Base-by-base conservation (phyloP, 2,329 filamentous ascomycete species). In the Dothistroma septosporum region DNA sequence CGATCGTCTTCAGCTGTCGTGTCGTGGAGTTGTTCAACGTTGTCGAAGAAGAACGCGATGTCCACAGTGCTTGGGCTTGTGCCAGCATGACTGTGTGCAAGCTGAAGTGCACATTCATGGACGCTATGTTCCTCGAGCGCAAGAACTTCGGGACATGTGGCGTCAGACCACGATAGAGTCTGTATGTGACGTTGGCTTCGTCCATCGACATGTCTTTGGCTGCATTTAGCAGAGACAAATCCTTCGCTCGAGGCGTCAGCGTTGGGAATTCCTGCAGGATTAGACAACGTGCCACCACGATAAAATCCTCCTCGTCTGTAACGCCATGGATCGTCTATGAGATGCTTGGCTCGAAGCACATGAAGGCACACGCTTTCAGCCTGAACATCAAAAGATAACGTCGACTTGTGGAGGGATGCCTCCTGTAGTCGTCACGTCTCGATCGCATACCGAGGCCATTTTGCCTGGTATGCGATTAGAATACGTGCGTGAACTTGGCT, bases 11-110 rank as follows among this genome's bases (percentile, higher is more conserved):
- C 46, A 7, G 33, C 22, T 8, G 3, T 19, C 2, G 22, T 35
- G 21, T 12, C 41, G 11, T 37, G 22, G 16, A 24, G 31, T 22
- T 48, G 54, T 32, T 44, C 31, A n/a, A 59, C n/a, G 9, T 31
- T 33, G 16, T 53, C 53, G 16, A 53, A 5, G 32, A 62, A 60
- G 22, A 44, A 62, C 3, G 60, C 57, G 4, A 46, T 62, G 35
- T 59, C 60, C 60, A 62, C 4, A 62, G 55, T 1, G 60, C 60
- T 54, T 59, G 57, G 1, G 54, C 48, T 49, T 57, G 57, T 1
- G 60, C 57, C 16, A 59, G 32, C 8, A 57, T 35, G 5, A 55
- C 41, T 6, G 60, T 62, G 28, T 57, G 57, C 6, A 62, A 35
- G 16, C 53, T 48, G 53, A 55, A 60, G 10, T 54, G 33, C 16